Evolutionary conservation across 495 filamentous ascomycete species (phyloP).

Genomic region (Neurospora terricola): DNA sequence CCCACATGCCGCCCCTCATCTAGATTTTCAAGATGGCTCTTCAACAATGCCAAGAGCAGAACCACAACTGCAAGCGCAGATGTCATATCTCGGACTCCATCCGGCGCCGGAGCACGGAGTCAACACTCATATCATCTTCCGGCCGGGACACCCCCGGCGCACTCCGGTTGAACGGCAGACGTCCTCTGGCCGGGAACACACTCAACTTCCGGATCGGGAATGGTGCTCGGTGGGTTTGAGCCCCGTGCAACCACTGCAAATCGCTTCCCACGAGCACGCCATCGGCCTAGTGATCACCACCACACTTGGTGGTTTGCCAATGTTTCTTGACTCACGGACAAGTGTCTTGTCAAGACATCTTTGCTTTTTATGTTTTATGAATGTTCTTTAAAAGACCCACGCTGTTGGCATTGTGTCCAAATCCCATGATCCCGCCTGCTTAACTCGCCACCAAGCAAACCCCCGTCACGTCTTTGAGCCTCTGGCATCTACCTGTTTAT

Average conservation of each 20-base stretch:
- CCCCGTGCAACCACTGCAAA: neutral
- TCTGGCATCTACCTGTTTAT: neutral
- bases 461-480: neutral
- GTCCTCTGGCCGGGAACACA: neutral
- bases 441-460: neutral
- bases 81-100: neutral
- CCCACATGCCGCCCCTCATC: neutral
- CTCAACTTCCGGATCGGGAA: neutral
- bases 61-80: neutral
- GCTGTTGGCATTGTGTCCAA: neutral
- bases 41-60: neutral
- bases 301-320: neutral
- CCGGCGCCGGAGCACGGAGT: neutral
- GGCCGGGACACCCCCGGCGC: neutral
- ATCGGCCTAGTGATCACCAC: slow-evolving; percentile 3
- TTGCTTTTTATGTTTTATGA: neutral
- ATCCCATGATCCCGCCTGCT: neutral
- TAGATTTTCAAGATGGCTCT: neutral
- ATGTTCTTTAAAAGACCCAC: neutral
- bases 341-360: neutral
- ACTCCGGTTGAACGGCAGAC: neutral
- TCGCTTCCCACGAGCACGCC: slow-evolving; percentile 7
- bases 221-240: neutral
- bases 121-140: neutral
- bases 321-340: neutral